Evolutionary conservation across 441 rosid genomes (phyloP), one percentile per base, ranked within the genome.

Genomic region (Eutrema salsugineum): DNA sequence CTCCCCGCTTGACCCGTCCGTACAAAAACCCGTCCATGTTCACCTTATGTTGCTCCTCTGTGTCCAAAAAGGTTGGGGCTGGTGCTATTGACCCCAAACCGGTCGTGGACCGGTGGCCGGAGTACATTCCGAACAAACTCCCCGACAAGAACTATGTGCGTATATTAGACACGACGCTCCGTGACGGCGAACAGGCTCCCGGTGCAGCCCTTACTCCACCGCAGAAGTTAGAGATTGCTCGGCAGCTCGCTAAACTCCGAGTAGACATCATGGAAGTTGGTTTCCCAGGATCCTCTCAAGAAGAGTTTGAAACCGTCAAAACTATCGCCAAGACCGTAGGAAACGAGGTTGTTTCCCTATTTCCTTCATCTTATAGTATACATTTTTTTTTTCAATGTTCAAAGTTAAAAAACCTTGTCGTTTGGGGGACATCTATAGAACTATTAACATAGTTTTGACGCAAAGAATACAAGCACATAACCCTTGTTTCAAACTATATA

Each of bases 161-260:
- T 59, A 58, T 93, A 59, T 91, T 93, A 60, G 97, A 91, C 75
- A 91, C 98, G 38, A 54, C 98, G 33, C 96, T 93, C 75, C 96
- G 98, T 35, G 98, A 91, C 58, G 97, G 98, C 17, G 97, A 93
- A 77, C 98, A 91, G 76, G 85, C 98, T 71, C 97, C 97, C 0
- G 98, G 98, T 61, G 98, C 91, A 75, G 77, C 93, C 16, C 76
- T 93, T 49, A 86, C 98, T 24, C 85, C 97, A 58, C 86, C 86
- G 66, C 91, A 91, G 76, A 91, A 91, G 76, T 85, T 89, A 7
- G 87, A 85, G 76, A 86, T 91, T 10, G 97, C 97, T 5, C 79
- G 88, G 40, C 96, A 89, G 74, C 84, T 93, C 0, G 84, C 89
- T 7, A 91, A 83, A 79, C 94, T 91, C 60, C 87, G 94, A 5